A percentile compares a stretch with the other conserved stretches of the same genome.
Evolutionary conservation across 805 yeast species (phyloP).

Genomic region (Pichia phayaonensis): DNA sequence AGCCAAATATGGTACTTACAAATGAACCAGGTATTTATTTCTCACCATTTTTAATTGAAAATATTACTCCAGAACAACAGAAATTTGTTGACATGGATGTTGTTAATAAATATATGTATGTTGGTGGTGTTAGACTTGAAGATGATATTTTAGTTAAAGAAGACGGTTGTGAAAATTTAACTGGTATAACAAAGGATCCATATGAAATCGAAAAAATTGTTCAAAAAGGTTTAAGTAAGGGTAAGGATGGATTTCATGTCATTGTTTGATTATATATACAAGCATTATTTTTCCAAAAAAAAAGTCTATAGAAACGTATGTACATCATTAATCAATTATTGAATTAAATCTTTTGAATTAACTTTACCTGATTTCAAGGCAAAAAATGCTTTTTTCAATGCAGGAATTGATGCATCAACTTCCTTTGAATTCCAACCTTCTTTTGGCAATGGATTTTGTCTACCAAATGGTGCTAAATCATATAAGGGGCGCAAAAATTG

Average conservation of each 20-base stretch:
- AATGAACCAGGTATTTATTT: slow-evolving; percentile 95
- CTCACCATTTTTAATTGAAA: slow-evolving; percentile 66
- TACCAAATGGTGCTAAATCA: slow-evolving; percentile 11
- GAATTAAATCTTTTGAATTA: slow-evolving; percentile 7
- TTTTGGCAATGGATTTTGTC: slow-evolving; percentile 12
- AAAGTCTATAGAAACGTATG: neutral
- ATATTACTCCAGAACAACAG: slow-evolving; percentile 32
- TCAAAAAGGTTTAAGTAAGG: slow-evolving; percentile 49
- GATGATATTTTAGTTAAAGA: slow-evolving; percentile 81
- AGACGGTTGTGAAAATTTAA: slow-evolving; percentile 72
- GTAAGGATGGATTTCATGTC: slow-evolving; percentile 55
- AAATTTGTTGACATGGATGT: slow-evolving; percentile 59
- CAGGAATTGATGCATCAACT: slow-evolving; percentile 11
- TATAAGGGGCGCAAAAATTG: slow-evolving; percentile 15
- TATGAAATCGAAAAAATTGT: slow-evolving; percentile 74
- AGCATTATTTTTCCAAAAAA: neutral
- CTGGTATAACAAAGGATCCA: slow-evolving; percentile 80
- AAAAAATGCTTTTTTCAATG: slow-evolving; percentile 9
- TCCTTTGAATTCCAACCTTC: slow-evolving; percentile 7
- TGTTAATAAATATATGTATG: slow-evolving; percentile 69
- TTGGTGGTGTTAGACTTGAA: slow-evolving; percentile 97
- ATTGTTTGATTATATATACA: slow-evolving; percentile 11
- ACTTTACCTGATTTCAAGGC: slow-evolving; percentile 7
- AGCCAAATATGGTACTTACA: slow-evolving; percentile 78
- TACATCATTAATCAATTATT: neutral